Evolutionary conservation across 805 yeast genomes (phyloP).

Genomic region (Candida gorgasii): DNA sequence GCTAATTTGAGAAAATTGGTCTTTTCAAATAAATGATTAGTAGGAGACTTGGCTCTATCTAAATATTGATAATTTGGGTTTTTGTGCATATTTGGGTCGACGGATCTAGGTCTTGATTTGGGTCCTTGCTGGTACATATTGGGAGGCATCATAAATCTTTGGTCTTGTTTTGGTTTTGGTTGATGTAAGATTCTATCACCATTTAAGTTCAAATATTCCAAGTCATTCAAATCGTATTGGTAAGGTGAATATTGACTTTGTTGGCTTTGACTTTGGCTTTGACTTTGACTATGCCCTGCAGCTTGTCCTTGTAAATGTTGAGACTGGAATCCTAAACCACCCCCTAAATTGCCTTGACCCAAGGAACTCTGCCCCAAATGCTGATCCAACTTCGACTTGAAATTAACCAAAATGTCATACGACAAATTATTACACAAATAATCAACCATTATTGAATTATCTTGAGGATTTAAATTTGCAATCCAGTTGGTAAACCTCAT

Average conservation of each 20-base stretch:
- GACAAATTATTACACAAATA: slow-evolving; percentile 52
- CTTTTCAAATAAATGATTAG: slow-evolving; percentile 44
- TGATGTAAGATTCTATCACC: slow-evolving; percentile 29
- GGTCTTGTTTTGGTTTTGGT: slow-evolving; percentile 42
- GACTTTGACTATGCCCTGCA: no score
- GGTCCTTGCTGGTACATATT: slow-evolving; percentile 2
- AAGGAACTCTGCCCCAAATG: no score
- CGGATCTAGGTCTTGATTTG: slow-evolving; percentile 45
- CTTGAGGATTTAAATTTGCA: slow-evolving; percentile 49
- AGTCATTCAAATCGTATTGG: slow-evolving; percentile 11
- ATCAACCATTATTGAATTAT: slow-evolving; percentile 54
- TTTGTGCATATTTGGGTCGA: slow-evolving; percentile 35
- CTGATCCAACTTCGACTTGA: slow-evolving; percentile 48
- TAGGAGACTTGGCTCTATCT: slow-evolving; percentile 41
- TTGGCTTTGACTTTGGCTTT: neutral
- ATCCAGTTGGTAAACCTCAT: slow-evolving; percentile 53
- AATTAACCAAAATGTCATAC: slow-evolving; percentile 51
- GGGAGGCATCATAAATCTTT: neutral
- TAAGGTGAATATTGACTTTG: slow-evolving; percentile 10
- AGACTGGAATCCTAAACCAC: no score
- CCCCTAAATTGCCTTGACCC: no score
- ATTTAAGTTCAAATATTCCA: slow-evolving; percentile 18
- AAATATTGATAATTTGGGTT: slow-evolving; percentile 18
- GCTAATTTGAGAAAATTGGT: slow-evolving; percentile 44
- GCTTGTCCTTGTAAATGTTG: neutral